Conservation (phyloP, 2,329 filamentous ascomycete genomes). For the Neofusicoccum kwambonambiense region DNA sequence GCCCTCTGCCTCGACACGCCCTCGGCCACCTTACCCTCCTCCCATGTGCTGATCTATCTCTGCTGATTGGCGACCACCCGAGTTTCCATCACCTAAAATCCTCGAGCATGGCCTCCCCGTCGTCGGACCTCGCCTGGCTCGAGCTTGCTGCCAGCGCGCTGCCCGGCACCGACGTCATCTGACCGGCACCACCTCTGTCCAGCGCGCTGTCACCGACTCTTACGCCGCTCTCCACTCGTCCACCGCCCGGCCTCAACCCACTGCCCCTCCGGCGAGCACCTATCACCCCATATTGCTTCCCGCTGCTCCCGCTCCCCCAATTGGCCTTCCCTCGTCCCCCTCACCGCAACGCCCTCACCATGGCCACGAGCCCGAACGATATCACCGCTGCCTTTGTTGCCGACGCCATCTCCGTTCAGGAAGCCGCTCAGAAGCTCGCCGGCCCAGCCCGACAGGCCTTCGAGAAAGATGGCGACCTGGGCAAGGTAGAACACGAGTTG, state of each 20-base stretch:
- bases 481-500: constrained; percentile 10
- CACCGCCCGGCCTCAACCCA: neutral
- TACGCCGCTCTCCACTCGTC: neutral
- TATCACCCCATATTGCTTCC: neutral
- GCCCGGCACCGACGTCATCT: constrained; percentile 7
- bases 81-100: constrained; percentile 4
- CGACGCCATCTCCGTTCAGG: constrained; percentile 12
- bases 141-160: neutral
- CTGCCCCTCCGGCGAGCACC: neutral
- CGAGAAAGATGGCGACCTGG: constrained; percentile 6
- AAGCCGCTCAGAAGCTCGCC: constrained; percentile 12
- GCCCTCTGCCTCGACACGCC: neutral
- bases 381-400: neutral
- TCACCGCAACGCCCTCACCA: neutral
- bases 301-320: neutral
- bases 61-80: constrained; percentile 6
- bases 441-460: neutral
- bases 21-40: neutral
- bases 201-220: constrained; percentile 3
- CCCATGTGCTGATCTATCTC: constrained; percentile 13
- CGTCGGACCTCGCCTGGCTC: constrained; percentile 14
- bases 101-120: neutral
- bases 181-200: neutral
- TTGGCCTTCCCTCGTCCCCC: neutral
- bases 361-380: neutral